phyloP scores from a whole-genome alignment of 257 asterid species.

The Jacaranda mimosifolia region DNA sequence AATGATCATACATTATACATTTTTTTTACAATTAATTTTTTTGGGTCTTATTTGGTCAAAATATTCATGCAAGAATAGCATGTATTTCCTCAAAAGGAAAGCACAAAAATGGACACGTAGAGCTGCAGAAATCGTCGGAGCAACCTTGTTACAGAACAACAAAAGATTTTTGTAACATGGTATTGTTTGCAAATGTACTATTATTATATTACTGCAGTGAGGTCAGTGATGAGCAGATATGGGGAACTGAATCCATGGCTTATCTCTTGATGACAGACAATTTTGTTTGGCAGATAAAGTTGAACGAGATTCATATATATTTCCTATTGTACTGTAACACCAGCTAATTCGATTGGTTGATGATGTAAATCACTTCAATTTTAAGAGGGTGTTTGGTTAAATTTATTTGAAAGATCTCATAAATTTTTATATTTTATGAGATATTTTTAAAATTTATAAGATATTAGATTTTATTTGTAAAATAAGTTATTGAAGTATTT shows the following conservation, averaged over 20 bases:
- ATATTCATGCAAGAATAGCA: slow-evolving; percentile 9
- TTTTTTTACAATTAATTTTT: too few relatives aligned
- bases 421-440: too few relatives aligned
- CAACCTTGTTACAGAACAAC: slow-evolving; percentile 6
- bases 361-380: too few relatives aligned
- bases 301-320: neutral
- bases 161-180: slow-evolving; percentile 21
- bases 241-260: slow-evolving; percentile 30
- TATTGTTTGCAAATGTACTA: slow-evolving; percentile 1
- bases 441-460: too few relatives aligned
- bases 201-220: slow-evolving; percentile 32
- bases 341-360: too few relatives aligned
- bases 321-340: neutral
- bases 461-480: too few relatives aligned
- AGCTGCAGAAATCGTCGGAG: neutral
- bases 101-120: slow-evolving; percentile 36
- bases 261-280: slow-evolving; percentile 27
- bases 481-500: too few relatives aligned
- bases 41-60: neutral
- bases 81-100: slow-evolving; percentile 25
- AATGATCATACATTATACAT: too few relatives aligned
- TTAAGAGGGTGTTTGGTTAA: neutral
- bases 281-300: slow-evolving; percentile 28
- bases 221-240: slow-evolving; percentile 37
- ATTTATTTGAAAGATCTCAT: too few relatives aligned